Evolutionary conservation across 78 protist genomes (phyloP).

Genomic region (Tieghemostelium lacteum): DNA sequence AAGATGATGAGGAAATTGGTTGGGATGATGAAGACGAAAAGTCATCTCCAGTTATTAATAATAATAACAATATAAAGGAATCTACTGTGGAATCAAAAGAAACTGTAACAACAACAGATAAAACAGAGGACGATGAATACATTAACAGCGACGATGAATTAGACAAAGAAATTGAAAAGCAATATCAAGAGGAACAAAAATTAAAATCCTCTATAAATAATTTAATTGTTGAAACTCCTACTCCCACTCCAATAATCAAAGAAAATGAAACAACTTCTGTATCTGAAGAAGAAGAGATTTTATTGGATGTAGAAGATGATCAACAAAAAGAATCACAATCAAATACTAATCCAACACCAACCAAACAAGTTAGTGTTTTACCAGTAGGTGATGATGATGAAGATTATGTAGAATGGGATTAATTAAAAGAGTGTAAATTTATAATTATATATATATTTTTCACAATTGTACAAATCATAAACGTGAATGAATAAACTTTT

Average conservation of each 20-base stretch:
- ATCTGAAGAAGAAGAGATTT: not conserved
- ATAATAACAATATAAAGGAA: constrained; percentile 5
- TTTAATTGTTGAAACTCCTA: too few relatives aligned
- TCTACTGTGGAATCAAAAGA: not conserved
- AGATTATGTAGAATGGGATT: constrained; percentile 50
- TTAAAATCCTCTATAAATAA: not conserved
- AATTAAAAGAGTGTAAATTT: too few relatives aligned
- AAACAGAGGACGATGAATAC: not conserved
- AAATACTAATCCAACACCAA: not conserved
- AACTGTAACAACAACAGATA: not conserved
- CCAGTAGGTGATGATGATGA: not conserved
- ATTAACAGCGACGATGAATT: constrained; percentile 68
- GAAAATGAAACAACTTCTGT: not conserved
- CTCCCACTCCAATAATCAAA: not conserved
- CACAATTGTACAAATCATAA: too few relatives aligned
- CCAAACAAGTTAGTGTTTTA: not conserved
- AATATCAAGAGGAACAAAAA: constrained; percentile 43
- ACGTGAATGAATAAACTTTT: too few relatives aligned
- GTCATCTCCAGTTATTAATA: not conserved
- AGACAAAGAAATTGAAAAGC: constrained; percentile 28
- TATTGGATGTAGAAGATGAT: not conserved
- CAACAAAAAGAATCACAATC: not conserved
- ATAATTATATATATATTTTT: too few relatives aligned
- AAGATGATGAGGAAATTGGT: constrained; percentile 58
- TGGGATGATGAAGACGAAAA: constrained; percentile 48